Conservation (phyloP, 805 yeast species). For the Suhomyces canberraensis region DNA sequence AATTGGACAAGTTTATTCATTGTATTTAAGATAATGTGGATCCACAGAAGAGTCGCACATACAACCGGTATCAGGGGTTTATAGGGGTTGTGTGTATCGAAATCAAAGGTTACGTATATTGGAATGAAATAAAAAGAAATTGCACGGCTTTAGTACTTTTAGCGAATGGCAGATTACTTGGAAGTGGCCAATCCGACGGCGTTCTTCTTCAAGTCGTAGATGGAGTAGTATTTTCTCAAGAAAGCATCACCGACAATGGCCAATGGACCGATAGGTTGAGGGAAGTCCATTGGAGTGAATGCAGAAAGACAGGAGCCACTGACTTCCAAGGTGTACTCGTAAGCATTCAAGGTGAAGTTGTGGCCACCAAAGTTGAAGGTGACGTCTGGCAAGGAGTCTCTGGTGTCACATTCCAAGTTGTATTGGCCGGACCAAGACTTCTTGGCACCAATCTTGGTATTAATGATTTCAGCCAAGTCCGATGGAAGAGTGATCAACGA, state of each 20-base stretch:
- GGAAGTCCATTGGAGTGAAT: constrained; percentile 96
- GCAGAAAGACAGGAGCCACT: constrained; percentile 96
- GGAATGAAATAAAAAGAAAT: no score
- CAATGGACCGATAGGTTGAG: constrained; percentile 93
- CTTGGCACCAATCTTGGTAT: constrained; percentile 94
- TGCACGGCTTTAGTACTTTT: no score
- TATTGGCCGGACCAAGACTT: constrained; percentile 98
- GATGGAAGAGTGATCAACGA: constrained; percentile 94
- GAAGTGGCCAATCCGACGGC: constrained; percentile 94
- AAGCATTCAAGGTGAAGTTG: constrained; percentile 85
- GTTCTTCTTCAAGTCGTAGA: constrained; percentile 84
- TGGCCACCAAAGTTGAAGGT: constrained; percentile 86
- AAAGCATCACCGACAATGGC: constrained; percentile 97
- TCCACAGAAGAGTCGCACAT: no score
- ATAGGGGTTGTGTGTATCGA: no score
- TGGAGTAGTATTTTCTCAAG: constrained; percentile 90
- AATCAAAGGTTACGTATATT: no score
- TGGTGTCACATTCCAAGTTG: constrained; percentile 81
- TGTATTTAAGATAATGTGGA: no score
- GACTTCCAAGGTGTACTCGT: constrained; percentile 91
- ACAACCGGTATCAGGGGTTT: no score
- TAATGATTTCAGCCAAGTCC: constrained; percentile 91
- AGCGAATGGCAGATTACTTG: no score
- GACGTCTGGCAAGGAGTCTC: constrained; percentile 84
- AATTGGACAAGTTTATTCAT: no score